A percentile compares a stretch with the other conserved stretches of the same genome.
phyloP scores from a whole-genome alignment of 1,139 yeast species.

The Chernovozyma sophiae-reginae region DNA sequence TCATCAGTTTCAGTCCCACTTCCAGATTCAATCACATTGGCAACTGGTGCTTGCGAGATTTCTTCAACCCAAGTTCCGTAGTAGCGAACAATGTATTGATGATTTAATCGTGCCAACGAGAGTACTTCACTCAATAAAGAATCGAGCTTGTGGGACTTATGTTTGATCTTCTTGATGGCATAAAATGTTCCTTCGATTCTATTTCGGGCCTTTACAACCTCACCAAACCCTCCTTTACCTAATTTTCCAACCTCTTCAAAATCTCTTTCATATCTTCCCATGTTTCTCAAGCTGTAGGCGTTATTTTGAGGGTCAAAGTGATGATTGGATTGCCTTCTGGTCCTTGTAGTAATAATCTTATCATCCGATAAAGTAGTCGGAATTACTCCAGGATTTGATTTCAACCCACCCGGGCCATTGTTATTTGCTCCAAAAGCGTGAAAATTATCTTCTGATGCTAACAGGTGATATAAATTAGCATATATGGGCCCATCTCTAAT shows the following conservation, averaged over 20 bases:
- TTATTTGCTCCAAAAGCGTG: neutral
- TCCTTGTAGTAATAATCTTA: neutral
- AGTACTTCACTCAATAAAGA: conserved; percentile 85
- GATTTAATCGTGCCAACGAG: conserved; percentile 85
- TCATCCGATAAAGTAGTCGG: neutral
- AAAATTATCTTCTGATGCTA: neutral
- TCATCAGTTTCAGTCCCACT: neutral
- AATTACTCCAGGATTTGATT: neutral
- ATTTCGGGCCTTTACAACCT: conserved; percentile 92
- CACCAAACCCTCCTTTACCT: conserved; percentile 98
- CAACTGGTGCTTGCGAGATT: conserved; percentile 20
- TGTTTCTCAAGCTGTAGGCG: conserved; percentile 6
- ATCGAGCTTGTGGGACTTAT: conserved; percentile 73
- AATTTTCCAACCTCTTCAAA: conserved; percentile 89
- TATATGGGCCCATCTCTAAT: conserved; percentile 60
- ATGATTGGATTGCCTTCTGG: conserved; percentile 1
- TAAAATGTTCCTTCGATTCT: conserved; percentile 91
- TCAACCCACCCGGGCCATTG: neutral
- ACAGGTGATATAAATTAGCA: conserved; percentile 3
- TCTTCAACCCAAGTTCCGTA: conserved; percentile 97
- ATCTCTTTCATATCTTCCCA: conserved; percentile 51
- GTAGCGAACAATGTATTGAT: conserved; percentile 92
- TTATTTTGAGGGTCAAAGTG: neutral
- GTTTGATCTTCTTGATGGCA: conserved; percentile 89
- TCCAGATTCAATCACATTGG: neutral